phyloP scores from a whole-genome alignment of 2,329 filamentous ascomycete genomes.

The Plectosphaerella cucumerina region DNA sequence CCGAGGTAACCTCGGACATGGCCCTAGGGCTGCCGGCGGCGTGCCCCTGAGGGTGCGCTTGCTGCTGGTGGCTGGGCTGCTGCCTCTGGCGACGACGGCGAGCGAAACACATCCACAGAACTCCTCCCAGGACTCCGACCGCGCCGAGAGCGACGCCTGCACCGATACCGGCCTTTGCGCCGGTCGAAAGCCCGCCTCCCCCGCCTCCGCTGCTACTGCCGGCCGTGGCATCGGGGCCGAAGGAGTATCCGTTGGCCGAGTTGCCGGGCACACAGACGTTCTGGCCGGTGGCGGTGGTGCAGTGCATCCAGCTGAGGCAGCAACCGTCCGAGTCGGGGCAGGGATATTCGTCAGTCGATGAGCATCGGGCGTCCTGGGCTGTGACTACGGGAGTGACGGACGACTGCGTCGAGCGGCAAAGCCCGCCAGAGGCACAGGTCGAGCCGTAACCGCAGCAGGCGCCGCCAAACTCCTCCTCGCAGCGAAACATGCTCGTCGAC shows the following conservation, averaged over 20 bases:
- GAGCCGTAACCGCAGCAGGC: conserved; percentile 45
- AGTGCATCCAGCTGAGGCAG: conserved; percentile 40
- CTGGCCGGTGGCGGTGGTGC: conserved; percentile 30
- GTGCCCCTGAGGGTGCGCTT: neutral
- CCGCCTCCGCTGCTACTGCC: conserved; percentile 14
- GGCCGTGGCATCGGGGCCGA: conserved; percentile 17
- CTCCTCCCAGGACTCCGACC: conserved; percentile 33
- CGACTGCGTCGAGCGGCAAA: conserved; percentile 26
- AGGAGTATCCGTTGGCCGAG: neutral
- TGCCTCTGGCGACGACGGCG: conserved; percentile 29
- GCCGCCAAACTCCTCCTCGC: conserved; percentile 37
- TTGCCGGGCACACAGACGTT: conserved; percentile 35
- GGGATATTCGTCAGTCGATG: conserved; percentile 33
- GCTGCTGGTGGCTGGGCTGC: conserved; percentile 4
- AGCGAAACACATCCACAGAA: conserved; percentile 44
- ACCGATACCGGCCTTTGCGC: conserved; percentile 54
- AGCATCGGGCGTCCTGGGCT: conserved; percentile 36
- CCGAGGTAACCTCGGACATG: conserved; percentile 28
- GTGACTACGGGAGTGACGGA: conserved; percentile 23
- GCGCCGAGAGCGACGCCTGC: conserved; percentile 44
- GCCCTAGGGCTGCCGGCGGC: conserved; percentile 5
- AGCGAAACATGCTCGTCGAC: conserved; percentile 37
- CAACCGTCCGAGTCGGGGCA: conserved; percentile 46
- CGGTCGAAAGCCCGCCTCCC: conserved; percentile 32
- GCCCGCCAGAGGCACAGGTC: conserved; percentile 31